Percentiles rank a stretch among this genome's conserved stretches.
These are phyloP conservation scores for Fusarium longipes DNA, from an alignment of 2,329 filamentous ascomycete genomes.

Conservation along the genomic window DNA sequence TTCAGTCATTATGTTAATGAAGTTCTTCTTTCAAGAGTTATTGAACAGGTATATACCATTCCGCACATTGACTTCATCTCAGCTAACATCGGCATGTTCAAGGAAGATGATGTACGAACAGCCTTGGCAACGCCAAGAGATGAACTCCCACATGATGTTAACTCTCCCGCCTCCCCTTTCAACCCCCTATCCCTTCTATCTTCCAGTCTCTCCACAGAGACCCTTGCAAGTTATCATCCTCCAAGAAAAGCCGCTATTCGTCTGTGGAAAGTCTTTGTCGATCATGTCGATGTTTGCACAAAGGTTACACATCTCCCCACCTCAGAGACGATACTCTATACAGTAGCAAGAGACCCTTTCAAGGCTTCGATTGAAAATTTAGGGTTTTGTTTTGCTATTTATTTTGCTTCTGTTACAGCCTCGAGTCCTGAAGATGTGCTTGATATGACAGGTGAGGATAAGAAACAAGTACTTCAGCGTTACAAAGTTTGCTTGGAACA, in stretches of 20 bases:
- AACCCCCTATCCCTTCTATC: constrained; percentile 52
- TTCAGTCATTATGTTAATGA: constrained; percentile 54
- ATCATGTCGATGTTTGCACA: constrained; percentile 46
- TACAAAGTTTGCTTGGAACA: constrained; percentile 54
- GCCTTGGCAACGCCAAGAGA: constrained; percentile 38
- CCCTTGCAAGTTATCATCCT: constrained; percentile 41
- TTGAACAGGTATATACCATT: constrained; percentile 47
- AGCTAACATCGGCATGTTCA: background rate
- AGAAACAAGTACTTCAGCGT: constrained; percentile 38
- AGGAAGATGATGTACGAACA: constrained; percentile 44
- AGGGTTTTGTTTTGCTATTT: constrained; percentile 61
- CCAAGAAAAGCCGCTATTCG: constrained; percentile 43
- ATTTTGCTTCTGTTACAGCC: constrained; percentile 59
- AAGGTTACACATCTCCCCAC: constrained; percentile 49
- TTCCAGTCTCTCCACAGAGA: constrained; percentile 26
- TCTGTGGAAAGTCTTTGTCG: constrained; percentile 48
- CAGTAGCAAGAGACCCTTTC: constrained; percentile 46
- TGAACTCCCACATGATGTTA: background rate
- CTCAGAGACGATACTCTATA: constrained; percentile 50
- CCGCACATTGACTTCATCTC: background rate
- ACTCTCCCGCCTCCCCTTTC: constrained; percentile 42
- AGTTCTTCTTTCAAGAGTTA: constrained; percentile 50
- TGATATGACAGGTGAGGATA: constrained; percentile 39
- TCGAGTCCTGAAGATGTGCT: constrained; percentile 54
- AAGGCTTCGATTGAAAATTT: constrained; percentile 44